Conservation (phyloP, 2,329 filamentous ascomycete species). For the Periglandula ipomoeae region DNA sequence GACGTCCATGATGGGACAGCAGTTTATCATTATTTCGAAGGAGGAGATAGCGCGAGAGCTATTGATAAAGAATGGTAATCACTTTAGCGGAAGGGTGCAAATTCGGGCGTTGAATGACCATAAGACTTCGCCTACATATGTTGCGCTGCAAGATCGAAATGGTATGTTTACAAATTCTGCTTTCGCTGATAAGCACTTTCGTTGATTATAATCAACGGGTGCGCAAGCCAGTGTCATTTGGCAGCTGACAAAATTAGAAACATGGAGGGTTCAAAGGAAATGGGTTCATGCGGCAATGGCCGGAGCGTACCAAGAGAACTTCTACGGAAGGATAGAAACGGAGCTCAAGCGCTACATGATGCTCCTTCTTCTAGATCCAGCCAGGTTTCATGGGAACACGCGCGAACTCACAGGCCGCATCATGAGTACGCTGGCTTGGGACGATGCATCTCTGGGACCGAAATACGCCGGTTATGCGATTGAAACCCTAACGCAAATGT, state of each 20-base stretch:
- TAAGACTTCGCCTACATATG: slow-evolving; percentile 37
- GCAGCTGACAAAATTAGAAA: slow-evolving; percentile 22
- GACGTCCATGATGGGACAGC: slow-evolving; percentile 29
- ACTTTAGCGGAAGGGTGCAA: slow-evolving; percentile 40
- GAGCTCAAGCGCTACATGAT: slow-evolving; percentile 37
- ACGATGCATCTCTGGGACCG: slow-evolving; percentile 36
- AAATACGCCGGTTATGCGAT: slow-evolving; percentile 37
- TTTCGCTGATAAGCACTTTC: too few relatives aligned
- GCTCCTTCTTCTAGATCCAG: slow-evolving; percentile 36
- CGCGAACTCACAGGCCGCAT: slow-evolving; percentile 41
- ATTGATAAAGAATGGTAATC: slow-evolving; percentile 39
- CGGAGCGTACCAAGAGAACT: slow-evolving; percentile 29
- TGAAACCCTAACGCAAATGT: slow-evolving; percentile 39
- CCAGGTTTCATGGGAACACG: slow-evolving; percentile 34
- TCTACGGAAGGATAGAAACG: slow-evolving; percentile 38
- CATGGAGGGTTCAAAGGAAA: slow-evolving; percentile 39
- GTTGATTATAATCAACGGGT: too few relatives aligned
- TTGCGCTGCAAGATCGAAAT: slow-evolving; percentile 37
- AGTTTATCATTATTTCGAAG: slow-evolving; percentile 36
- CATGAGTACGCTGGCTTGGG: slow-evolving; percentile 41
- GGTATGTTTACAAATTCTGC: slow-evolving; percentile 6
- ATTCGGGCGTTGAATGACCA: slow-evolving; percentile 39
- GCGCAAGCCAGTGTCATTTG: neutral
- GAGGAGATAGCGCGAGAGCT: slow-evolving; percentile 39
- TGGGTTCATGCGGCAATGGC: slow-evolving; percentile 42